These are phyloP conservation scores for Globisporangium carolinianum DNA, from an alignment of 352 stramenopile genomes.

Conservation along the genomic window DNA sequence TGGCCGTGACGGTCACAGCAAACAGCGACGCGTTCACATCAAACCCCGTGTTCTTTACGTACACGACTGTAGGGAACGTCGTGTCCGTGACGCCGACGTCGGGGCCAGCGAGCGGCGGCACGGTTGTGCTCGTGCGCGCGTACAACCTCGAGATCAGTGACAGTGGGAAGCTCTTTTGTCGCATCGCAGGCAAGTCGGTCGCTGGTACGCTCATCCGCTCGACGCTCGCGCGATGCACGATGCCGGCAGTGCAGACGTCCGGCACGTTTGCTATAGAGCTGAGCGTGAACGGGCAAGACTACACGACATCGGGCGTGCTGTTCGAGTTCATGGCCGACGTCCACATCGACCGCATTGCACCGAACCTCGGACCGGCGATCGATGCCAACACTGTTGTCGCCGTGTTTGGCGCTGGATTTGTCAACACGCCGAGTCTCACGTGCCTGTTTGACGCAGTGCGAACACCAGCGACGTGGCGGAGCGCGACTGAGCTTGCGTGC, in stretches of 20 bases:
- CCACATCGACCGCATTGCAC: conserved; percentile 35
- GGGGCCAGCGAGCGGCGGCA: conserved; percentile 46
- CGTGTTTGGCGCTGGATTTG: conserved; percentile 54
- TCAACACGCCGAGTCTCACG: conserved; percentile 34
- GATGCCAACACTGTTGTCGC: conserved; percentile 53
- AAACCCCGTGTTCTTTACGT: conserved; percentile 80
- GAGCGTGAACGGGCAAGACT: conserved; percentile 50
- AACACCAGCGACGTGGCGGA: conserved; percentile 43
- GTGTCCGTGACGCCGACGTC: conserved; percentile 46
- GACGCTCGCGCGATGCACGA: conserved; percentile 45
- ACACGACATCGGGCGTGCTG: conserved; percentile 25
- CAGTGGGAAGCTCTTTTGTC: conserved; percentile 25
- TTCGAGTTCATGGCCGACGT: conserved; percentile 49
- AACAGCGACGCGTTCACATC: conserved; percentile 57
- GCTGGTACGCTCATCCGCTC: conserved; percentile 20
- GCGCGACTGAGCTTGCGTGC: conserved; percentile 43
- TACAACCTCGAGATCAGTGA: conserved; percentile 54
- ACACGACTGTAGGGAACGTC: conserved; percentile 42
- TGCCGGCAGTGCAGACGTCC: conserved; percentile 17
- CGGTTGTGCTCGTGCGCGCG: conserved; percentile 40
- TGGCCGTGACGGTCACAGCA: conserved; percentile 51
- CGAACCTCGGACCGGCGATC: conserved; percentile 46
- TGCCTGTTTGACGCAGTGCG: conserved; percentile 42
- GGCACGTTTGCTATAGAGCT: conserved; percentile 41
- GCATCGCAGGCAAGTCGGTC: conserved; percentile 26